Conservation (phyloP, 345 rosid species). For the Cardamine occulta region DNA sequence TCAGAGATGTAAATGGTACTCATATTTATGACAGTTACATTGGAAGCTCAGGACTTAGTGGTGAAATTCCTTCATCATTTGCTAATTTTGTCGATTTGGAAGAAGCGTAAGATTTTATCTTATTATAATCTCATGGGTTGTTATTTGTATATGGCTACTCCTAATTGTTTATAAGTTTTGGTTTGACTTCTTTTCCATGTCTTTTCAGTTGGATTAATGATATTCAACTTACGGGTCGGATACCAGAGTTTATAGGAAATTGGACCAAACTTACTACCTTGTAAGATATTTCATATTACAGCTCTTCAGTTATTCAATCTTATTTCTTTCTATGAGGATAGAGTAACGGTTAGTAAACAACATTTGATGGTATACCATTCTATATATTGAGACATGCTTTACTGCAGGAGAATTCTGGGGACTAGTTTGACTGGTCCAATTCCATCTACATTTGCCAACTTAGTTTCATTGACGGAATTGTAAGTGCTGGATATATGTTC, state of each 20-base stretch:
- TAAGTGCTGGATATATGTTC: constrained; percentile 40
- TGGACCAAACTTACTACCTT: constrained; percentile 56
- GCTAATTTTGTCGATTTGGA: constrained; percentile 47
- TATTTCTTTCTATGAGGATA: background rate
- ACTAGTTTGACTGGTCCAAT: constrained; percentile 68
- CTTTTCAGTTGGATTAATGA: constrained; percentile 65
- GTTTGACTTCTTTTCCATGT: constrained; percentile 25
- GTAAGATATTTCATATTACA: constrained; percentile 45
- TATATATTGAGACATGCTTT: constrained; percentile 6
- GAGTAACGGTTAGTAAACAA: background rate
- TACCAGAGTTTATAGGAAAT: constrained; percentile 74
- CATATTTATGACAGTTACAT: constrained; percentile 48
- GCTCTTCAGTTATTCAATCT: constrained; percentile 18
- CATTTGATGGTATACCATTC: background rate
- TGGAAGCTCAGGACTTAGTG: constrained; percentile 60
- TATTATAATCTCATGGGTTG: background rate
- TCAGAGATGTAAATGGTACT: background rate
- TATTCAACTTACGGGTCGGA: constrained; percentile 57
- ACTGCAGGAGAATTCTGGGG: constrained; percentile 69
- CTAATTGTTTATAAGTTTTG: constrained; percentile 2
- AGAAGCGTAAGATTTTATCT: constrained; percentile 48
- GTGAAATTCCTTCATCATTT: constrained; percentile 59
- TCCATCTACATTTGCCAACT: constrained; percentile 63
- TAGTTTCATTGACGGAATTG: constrained; percentile 59
- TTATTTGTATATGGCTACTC: background rate